phyloP scores from a whole-genome alignment of 371 early-diverging fungal genomes.

The Syncephalastrum contaminatum region DNA sequence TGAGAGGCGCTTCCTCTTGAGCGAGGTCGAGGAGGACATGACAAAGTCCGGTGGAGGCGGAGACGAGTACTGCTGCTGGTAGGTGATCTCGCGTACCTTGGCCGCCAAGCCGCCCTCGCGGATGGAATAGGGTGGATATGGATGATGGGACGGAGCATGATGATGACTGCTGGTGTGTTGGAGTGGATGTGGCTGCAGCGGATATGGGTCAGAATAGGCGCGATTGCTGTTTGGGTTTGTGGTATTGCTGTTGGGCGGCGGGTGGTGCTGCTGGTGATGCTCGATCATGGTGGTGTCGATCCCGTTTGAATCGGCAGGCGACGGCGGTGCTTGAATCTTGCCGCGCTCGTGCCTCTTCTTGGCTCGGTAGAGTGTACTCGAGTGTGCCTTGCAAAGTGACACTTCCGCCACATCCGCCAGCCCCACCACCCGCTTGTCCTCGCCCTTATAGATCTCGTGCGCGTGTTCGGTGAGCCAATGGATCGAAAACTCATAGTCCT shows the following conservation, averaged over 20 bases:
- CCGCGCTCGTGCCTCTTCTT: constrained; percentile 44
- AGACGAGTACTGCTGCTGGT: constrained; percentile 11
- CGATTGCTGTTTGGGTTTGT: not conserved
- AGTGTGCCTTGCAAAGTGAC: constrained; percentile 55
- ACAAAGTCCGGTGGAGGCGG: constrained; percentile 28
- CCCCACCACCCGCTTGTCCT: constrained; percentile 27
- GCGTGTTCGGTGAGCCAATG: constrained; percentile 47
- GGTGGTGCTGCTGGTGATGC: constrained; percentile 2
- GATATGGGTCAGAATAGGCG: constrained; percentile 19
- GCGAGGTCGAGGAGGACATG: constrained; percentile 33
- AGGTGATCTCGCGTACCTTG: constrained; percentile 35
- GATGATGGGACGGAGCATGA: not conserved
- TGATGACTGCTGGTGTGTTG: constrained; percentile 6
- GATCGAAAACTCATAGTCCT: constrained; percentile 48
- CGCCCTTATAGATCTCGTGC: constrained; percentile 38
- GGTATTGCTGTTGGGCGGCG: not conserved
- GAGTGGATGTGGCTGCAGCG: constrained; percentile 8
- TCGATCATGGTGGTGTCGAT: constrained; percentile 10
- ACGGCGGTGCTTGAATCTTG: constrained; percentile 39
- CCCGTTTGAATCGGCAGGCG: constrained; percentile 43
- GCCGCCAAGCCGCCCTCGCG: constrained; percentile 32
- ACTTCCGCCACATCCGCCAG: constrained; percentile 38
- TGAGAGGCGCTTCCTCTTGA: constrained; percentile 27
- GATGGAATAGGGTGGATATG: constrained; percentile 8
- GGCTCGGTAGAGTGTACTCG: constrained; percentile 49